Base-by-base conservation (phyloP, 2,329 filamentous ascomycete species). In the Chaetomium olivaceum region DNA sequence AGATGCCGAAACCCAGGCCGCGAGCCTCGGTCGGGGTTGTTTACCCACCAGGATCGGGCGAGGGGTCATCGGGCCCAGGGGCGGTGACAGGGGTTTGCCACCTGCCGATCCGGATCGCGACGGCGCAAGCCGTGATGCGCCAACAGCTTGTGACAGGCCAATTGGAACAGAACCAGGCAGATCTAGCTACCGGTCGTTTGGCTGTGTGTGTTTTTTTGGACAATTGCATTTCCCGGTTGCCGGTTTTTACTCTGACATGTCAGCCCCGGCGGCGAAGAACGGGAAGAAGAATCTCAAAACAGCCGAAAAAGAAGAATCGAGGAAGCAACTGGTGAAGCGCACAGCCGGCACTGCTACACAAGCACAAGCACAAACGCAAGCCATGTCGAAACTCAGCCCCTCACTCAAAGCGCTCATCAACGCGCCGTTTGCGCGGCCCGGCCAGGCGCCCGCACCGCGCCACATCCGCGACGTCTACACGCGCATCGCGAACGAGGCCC, bases 331-430 rank as follows among this genome's bases (percentile, higher is more conserved):
- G 9, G 21, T 43, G 11, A 46, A 54, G 11, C 36, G 55, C 12
- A 57, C 25, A 11, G 29, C 23, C 46, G 55, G 2, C 11, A n/a
- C 46, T 16, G 25, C 16, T 43, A 43, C 39, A 43, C 39, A 19
- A 43, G 39, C 39, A 36, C 33, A 36, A 14, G 33, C 33, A 43
- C 39, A 43, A 43, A 1, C 57, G 29, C 14, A 31, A 67, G 77
- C 73, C 71, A 92, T 92, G 90, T 88, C 90, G 7, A 93, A 91
- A 76, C 83, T 94, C 23, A 91, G 90, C 1, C 81, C 85, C 1
- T 79, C 86, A 58, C 82, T 94, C 71, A 93, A 93, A 78, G 83
- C 87, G 56, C 85, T 93, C 69, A 89, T 93, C 78, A 90, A 90
- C 72, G 85, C 89, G 66, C 83, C 89, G 4, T 85, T 87, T 72